These are phyloP conservation scores for Aspergillus novoparasiticus DNA, from an alignment of 2,329 filamentous ascomycete species.

Conservation along the genomic window DNA sequence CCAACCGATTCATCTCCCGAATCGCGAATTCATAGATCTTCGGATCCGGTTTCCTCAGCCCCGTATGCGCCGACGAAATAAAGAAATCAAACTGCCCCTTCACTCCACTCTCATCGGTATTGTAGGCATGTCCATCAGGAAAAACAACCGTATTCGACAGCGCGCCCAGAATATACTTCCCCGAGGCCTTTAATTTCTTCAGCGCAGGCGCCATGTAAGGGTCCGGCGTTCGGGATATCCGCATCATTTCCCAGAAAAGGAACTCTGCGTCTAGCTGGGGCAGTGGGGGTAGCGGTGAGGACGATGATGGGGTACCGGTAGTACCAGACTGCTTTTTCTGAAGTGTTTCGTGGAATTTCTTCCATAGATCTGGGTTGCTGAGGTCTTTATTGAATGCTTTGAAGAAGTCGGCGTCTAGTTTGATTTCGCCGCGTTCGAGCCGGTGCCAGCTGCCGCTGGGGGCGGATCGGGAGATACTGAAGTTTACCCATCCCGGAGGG, in stretches of 20 bases:
- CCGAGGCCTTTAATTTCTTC: conserved; percentile 64
- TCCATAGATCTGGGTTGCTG: conserved; percentile 67
- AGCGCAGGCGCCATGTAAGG: conserved; percentile 88
- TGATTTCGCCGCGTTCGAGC: conserved; percentile 81
- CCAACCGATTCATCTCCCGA: conserved; percentile 64
- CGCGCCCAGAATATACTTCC: conserved; percentile 73
- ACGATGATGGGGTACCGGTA: conserved; percentile 14
- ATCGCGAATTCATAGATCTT: conserved; percentile 78
- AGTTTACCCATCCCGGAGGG: conserved; percentile 88
- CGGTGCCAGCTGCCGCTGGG: conserved; percentile 85
- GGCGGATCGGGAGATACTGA: conserved; percentile 76
- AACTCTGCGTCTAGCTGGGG: conserved; percentile 75
- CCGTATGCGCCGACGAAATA: conserved; percentile 81
- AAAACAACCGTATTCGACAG: conserved; percentile 91
- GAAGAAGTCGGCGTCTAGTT: conserved; percentile 76
- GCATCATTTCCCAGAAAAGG: conserved; percentile 94
- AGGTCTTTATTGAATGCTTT: conserved; percentile 74
- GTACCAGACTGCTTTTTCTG: conserved; percentile 27
- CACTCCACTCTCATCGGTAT: conserved; percentile 62
- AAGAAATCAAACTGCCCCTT: conserved; percentile 80
- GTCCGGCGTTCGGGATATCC: conserved; percentile 67
- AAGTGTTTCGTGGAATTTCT: conserved; percentile 53
- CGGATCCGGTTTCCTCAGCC: conserved; percentile 83
- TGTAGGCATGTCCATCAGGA: conserved; percentile 71
- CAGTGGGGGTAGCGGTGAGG: conserved; percentile 56